These are phyloP conservation scores for Candida qinlingensis DNA, from an alignment of 805 yeast genomes.

Conservation along the genomic window DNA sequence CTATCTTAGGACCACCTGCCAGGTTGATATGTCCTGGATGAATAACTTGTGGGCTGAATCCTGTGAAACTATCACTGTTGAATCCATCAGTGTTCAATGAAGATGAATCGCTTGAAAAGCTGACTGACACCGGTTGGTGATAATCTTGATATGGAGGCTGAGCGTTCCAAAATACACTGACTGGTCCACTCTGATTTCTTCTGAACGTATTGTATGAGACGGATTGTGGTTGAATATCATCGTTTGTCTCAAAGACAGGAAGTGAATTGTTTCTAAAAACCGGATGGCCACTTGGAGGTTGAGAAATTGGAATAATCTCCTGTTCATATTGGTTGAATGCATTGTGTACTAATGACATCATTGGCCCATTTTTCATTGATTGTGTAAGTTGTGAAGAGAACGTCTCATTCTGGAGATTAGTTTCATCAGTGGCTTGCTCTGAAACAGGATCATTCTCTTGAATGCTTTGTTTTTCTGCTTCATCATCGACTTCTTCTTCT, in stretches of 20 bases:
- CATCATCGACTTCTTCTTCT: background rate
- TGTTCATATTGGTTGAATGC: background rate
- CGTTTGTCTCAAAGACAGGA: background rate
- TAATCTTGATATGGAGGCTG: background rate
- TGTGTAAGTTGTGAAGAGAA: background rate
- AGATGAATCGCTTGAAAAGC: constrained; percentile 1
- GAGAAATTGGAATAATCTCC: background rate
- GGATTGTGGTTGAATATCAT: constrained; percentile 1
- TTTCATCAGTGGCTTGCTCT: background rate
- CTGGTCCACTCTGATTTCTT: constrained; percentile 5
- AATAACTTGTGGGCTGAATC: background rate
- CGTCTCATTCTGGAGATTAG: background rate
- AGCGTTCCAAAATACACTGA: constrained; percentile 1
- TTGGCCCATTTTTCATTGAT: background rate
- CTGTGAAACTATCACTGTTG: background rate
- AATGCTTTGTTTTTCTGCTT: background rate
- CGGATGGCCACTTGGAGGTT: background rate
- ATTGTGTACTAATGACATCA: background rate
- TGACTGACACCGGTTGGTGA: background rate
- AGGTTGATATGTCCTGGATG: background rate
- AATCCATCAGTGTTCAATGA: background rate
- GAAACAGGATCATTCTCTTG: background rate
- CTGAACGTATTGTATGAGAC: background rate
- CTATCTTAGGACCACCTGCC: background rate
- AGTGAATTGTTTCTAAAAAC: background rate